Evolutionary conservation across 352 stramenopile genomes (phyloP).

Genomic region (Phytopythium mirpurense): DNA sequence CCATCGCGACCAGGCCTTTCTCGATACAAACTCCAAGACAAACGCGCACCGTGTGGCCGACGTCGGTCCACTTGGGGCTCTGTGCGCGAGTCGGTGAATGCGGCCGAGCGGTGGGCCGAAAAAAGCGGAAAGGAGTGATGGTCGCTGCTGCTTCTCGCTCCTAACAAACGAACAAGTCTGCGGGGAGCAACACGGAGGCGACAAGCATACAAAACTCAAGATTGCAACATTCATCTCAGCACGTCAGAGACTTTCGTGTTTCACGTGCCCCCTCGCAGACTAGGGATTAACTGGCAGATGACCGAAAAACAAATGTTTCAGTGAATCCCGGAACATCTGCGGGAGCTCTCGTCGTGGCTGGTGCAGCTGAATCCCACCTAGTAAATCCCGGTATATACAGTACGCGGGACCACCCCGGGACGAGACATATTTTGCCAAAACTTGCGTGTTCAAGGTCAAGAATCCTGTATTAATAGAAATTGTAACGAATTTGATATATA

Average conservation of each 20-base stretch:
- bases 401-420: constrained; percentile 22
- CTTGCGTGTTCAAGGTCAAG: constrained; percentile 2
- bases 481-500: too few species aligned
- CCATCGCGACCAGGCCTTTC: constrained; percentile 7
- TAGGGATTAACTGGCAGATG: not conserved
- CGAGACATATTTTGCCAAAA: not conserved
- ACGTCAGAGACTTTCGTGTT: constrained; percentile 24
- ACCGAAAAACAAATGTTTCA: not conserved
- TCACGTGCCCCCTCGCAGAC: constrained; percentile 15
- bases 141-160: not conserved
- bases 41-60: too few species aligned
- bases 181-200: not conserved
- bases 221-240: constrained; percentile 7
- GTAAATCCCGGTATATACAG: constrained; percentile 10
- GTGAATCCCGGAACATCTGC: constrained; percentile 18
- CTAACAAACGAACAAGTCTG: not conserved
- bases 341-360: constrained; percentile 4
- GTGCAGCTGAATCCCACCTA: constrained; percentile 9
- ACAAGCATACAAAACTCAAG: constrained; percentile 2
- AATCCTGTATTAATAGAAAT: too few species aligned
- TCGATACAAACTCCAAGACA: not conserved
- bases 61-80: not conserved
- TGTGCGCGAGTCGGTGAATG: constrained; percentile 25
- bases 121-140: constrained; percentile 4
- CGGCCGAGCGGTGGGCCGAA: constrained; percentile 6